Evolutionary conservation across 2,329 filamentous ascomycete genomes (phyloP), one percentile per base, ranked within the genome.

Genomic region (Fusarium sp.): DNA sequence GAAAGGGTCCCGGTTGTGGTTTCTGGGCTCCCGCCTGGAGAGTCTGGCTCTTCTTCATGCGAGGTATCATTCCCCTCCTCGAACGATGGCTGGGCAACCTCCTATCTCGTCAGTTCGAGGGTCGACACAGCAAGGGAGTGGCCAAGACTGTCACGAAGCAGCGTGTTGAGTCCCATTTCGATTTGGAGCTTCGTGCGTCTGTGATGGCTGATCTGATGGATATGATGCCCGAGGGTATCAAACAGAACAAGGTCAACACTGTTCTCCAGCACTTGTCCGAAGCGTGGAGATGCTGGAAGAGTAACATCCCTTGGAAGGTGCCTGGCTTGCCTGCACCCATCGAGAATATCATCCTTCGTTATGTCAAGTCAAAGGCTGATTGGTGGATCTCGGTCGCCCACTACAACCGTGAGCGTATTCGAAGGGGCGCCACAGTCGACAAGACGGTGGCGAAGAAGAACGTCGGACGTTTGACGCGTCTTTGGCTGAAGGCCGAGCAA

Each of bases 401-500:
- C 82, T 99, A 99, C 87, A 99, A 99, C 82, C 93, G 96, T 79
- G 96, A 99, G 86, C 93, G 96, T 82, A 99, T 99, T 79, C 91
- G 96, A 77, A 90, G 96, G 83, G 97, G 96, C 80, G 97, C 96
- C 3, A 99, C 96, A 2, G 96, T 99, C 14, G 96, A 99, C 83
- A 99, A 99, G 87, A 99, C 96, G 4, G 97, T 99, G 29, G 96
- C 96, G 5, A 99, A 99, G 90, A 99, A 99, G 89, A 99, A 99
- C 76, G 88, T 99, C 71, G 96, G 96, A 69, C 94, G 96, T 77
- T 87, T 99, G 75, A 99, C 96, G 18, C 92, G 96, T 82, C 86
- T 99, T 37, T 99, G 96, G 96, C 88, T 99, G 69, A 99, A 99
- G 87, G 93, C 96, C 24, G 96, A 99, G 85, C 96, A 99, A 84